Percentiles rank a stretch among this genome's conserved stretches.
Conservation (phyloP, 1,139 yeast genomes). For the Williopsis jadinii region DNA sequence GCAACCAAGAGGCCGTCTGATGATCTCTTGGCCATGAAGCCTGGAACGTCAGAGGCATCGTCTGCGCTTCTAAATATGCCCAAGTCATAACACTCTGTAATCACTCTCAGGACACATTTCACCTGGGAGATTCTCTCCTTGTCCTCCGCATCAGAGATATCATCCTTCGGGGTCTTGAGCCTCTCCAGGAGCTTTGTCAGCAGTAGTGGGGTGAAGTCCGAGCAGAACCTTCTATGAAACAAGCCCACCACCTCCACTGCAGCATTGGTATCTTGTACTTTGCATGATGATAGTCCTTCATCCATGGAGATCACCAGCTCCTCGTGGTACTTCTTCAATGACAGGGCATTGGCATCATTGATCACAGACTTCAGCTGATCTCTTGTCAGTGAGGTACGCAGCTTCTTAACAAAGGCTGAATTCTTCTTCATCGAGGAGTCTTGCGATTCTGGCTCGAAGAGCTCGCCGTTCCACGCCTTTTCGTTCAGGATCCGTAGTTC, state of each 20-base stretch:
- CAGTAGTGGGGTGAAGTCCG: slow-evolving; percentile 45
- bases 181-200: slow-evolving; percentile 41
- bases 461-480: slow-evolving; percentile 34
- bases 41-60: slow-evolving; percentile 34
- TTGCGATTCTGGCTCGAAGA: slow-evolving; percentile 27
- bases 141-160: slow-evolving; percentile 38
- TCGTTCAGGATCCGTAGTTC: slow-evolving; percentile 26
- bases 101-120: slow-evolving; percentile 43
- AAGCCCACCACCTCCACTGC: slow-evolving; percentile 65
- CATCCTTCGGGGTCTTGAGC: slow-evolving; percentile 33
- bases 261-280: slow-evolving; percentile 54
- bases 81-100: slow-evolving; percentile 57
- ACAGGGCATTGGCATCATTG: slow-evolving; percentile 54
- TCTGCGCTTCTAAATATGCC: slow-evolving; percentile 45
- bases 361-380: slow-evolving; percentile 41
- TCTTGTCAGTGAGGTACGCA: slow-evolving; percentile 49
- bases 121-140: slow-evolving; percentile 36
- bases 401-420: slow-evolving; percentile 70
- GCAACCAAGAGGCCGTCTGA: slow-evolving; percentile 37
- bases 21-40: slow-evolving; percentile 28
- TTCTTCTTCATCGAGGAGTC: slow-evolving; percentile 83
- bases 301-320: slow-evolving; percentile 60
- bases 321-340: slow-evolving; percentile 69
- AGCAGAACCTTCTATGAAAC: slow-evolving; percentile 67
- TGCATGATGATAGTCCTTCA: slow-evolving; percentile 54